Evolutionary conservation across 148 eudicot genomes (phyloP), one percentile per base, ranked within the genome.

Genomic region (Cornus florida): DNA sequence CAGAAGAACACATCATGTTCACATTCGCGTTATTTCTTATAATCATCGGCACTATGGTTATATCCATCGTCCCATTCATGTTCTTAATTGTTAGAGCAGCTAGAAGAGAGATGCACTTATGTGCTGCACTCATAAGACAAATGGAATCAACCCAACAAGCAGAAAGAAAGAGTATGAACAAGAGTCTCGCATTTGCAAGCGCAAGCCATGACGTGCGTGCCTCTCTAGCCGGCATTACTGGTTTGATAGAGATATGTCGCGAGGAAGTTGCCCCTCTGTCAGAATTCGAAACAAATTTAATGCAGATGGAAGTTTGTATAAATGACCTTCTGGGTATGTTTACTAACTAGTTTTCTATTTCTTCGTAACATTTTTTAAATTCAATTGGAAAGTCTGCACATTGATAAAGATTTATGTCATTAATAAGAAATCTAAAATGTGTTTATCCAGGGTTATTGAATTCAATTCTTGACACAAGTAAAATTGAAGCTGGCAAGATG

Each of bases 401-500:
- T 35, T 35, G 3, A 2, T 35, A 35, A 35, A 35, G 1, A 35
- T 35, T 35, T 35, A 35, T 35, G 5, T 35, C 38, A 35, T 35
- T 43, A 43, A 43, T 9, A 43, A 3, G 48, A 43, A 43, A 43
- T 43, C 48, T 43, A 43, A 43, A 6, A 43, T 43, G 48, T 43
- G 48, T 8, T 43, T 43, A 43, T 43, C 48, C 28, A 73, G 66
- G 66, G 16, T 56, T 73, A 31, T 73, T 73, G 76, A 56, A 53
- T 57, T 32, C 65, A 9, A 23, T 73, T 19, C 76, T 73, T 22
- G 76, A 73, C 32, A 32, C 35, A 59, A 56, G 24, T 32, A 73
- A 74, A 60, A 74, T 60, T n/a, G 77, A 74, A 74, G 48, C 68
- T 32, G 69, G 77, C 1, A 74, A 74, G 60, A 74, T 74, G 67